Base-by-base conservation (phyloP, 2,329 filamentous ascomycete genomes). In the Xylaria sp. region DNA sequence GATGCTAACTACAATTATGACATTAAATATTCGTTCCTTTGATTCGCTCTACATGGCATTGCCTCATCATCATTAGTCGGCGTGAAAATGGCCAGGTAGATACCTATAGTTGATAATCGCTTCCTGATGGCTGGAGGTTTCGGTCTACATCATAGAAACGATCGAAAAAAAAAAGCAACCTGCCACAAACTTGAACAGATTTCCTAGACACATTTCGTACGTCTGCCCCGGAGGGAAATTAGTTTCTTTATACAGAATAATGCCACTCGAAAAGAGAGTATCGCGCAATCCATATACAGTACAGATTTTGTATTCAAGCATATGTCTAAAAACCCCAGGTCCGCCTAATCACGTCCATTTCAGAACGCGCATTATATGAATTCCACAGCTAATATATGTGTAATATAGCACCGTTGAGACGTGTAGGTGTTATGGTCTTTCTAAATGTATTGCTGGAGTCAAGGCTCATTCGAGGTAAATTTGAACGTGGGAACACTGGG, bases 81-180 rank as follows among this genome's bases (percentile, higher is more conserved):
- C 41, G 19, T 44, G 17, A 48, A 15, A 35, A 33, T 31, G 3
- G 13, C 38, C 3, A 17, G 27, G 21, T 35, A n/a, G n/a, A n/a
- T n/a, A n/a, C n/a, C n/a, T 17, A n/a, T 41, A 41, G 43, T 41
- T n/a, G 13, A 48, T 31, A 31, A 43, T 37, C 43, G 17, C 9
- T 44, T n/a, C n/a, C 10, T 51, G 11, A 51, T 44, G 47, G 38
- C 46, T 21, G 29, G 38, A 33, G 19, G 19, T 15, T n/a, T 27
- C 13, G 21, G 23, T n/a, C 41, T 33, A 48, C 10, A 13, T 51
- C 37, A 40, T 40, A 52, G 47, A 52, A 58, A 49, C 37, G 55
- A 52, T 44, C 7, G 21, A n/a, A n/a, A n/a, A n/a, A n/a, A n/a
- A n/a, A n/a, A n/a, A n/a, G n/a, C 29, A 33, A 25, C 29, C n/a